Conservation (phyloP, 2,329 filamentous ascomycete species). For the Hymenoscyphus fructigenus region DNA sequence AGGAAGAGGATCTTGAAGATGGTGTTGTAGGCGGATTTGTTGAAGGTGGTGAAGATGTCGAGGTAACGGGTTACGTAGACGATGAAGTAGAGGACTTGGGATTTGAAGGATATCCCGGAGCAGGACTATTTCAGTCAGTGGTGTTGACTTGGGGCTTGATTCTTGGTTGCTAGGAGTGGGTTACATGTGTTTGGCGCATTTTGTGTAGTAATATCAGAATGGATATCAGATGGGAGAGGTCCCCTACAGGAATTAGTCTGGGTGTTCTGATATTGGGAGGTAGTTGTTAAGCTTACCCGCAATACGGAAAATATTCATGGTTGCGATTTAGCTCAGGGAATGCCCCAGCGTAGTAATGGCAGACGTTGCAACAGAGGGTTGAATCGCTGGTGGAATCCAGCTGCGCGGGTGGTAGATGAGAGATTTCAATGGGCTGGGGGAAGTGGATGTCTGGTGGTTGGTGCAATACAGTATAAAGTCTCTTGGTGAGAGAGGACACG, state of each 20-base stretch:
- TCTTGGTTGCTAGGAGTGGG: slow-evolving; percentile 33
- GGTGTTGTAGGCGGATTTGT: slow-evolving; percentile 75
- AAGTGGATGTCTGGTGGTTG: not conserved
- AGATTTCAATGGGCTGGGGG: slow-evolving; percentile 11
- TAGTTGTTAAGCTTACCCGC: slow-evolving; percentile 49
- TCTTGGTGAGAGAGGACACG: slow-evolving; percentile 29
- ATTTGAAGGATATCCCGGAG: slow-evolving; percentile 97
- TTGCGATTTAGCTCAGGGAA: slow-evolving; percentile 32
- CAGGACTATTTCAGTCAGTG: slow-evolving; percentile 67
- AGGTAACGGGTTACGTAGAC: slow-evolving; percentile 95
- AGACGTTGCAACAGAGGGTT: slow-evolving; percentile 9
- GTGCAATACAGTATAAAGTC: not conserved
- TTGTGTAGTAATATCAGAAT: slow-evolving; percentile 96
- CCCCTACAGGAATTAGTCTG: slow-evolving; percentile 54
- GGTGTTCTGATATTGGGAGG: not conserved
- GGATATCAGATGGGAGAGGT: slow-evolving; percentile 92
- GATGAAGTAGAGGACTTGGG: slow-evolving; percentile 88
- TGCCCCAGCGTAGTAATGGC: not conserved
- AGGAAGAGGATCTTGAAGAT: slow-evolving; percentile 97
- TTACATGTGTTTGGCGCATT: slow-evolving; percentile 88
- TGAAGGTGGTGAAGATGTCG: slow-evolving; percentile 84
- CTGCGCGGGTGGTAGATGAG: slow-evolving; percentile 16
- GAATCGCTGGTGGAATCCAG: slow-evolving; percentile 18
- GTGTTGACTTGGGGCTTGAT: slow-evolving; percentile 13
- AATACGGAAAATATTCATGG: slow-evolving; percentile 70